phyloP scores from a whole-genome alignment of 2,329 filamentous ascomycete species.

The Plenodomus tracheiphilus region DNA sequence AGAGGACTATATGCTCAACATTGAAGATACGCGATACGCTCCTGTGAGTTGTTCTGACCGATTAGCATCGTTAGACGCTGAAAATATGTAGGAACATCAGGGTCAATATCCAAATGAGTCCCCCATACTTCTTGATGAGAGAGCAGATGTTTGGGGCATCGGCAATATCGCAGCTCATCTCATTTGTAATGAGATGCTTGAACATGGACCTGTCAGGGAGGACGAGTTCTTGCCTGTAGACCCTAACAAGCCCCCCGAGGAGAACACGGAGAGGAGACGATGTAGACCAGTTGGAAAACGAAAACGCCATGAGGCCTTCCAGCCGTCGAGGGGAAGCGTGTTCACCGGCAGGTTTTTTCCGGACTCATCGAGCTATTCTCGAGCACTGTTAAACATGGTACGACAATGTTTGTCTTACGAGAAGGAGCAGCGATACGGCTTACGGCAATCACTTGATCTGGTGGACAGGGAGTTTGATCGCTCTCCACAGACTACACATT shows the following conservation, averaged over 20 bases:
- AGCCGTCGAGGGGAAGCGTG: neutral
- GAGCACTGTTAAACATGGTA: neutral
- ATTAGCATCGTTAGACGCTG: neutral
- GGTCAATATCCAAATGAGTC: neutral
- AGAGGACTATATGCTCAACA: neutral
- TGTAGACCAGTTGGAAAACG: neutral
- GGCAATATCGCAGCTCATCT: neutral
- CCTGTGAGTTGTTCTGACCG: neutral
- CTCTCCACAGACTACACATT: neutral
- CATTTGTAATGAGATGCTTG: neutral
- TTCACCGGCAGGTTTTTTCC: neutral
- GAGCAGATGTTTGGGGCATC: constrained; percentile 6
- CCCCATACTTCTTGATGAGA: neutral
- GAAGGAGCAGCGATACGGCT: neutral
- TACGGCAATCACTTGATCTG: neutral
- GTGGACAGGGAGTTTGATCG: neutral
- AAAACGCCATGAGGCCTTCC: neutral
- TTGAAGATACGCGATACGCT: neutral
- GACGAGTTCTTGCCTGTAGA: neutral
- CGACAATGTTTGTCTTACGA: neutral
- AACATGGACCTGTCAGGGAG: neutral
- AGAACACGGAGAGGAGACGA: neutral
- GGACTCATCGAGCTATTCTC: neutral
- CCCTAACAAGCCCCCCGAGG: neutral
- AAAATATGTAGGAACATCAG: constrained; percentile 2